Evolutionary conservation across 2,329 filamentous ascomycete genomes (phyloP).

Genomic region (Cladosporium sp.): DNA sequence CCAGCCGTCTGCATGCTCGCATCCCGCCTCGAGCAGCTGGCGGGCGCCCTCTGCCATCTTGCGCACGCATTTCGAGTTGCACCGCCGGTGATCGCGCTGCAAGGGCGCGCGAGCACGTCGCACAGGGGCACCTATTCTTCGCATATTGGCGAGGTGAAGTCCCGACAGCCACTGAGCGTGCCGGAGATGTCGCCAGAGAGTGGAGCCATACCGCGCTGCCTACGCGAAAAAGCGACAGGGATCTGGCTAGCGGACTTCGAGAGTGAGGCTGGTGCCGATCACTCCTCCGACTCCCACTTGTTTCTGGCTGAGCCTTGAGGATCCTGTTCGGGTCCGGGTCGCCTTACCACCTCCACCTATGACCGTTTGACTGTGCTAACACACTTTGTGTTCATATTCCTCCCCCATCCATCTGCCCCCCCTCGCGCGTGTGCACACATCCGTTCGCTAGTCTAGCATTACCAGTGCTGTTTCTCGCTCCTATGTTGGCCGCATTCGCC

Average conservation of each 20-base stretch:
- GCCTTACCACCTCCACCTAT: conserved; percentile 9
- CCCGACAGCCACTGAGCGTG: neutral
- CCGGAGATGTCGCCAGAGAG: neutral
- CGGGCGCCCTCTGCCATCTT: neutral
- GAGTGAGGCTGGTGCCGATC: conserved; percentile 7
- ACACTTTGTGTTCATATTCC: conserved; percentile 1
- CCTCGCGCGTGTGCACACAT: neutral
- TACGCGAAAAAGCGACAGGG: conserved; percentile 1
- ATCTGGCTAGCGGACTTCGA: neutral
- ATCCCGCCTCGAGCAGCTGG: neutral
- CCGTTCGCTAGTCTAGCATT: neutral
- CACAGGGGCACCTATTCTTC: neutral
- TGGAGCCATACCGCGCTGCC: neutral
- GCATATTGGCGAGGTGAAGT: conserved; percentile 4
- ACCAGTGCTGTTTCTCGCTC: conserved; percentile 1
- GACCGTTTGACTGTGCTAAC: conserved; percentile 8
- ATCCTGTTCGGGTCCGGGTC: neutral
- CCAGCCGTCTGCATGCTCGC: neutral
- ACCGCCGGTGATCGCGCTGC: conserved; percentile 5
- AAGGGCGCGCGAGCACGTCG: conserved; percentile 2
- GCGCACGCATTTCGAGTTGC: neutral
- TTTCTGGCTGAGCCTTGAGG: conserved; percentile 5
- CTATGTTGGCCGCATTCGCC: neutral
- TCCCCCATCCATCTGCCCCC: neutral
- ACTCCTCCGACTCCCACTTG: neutral